Evolutionary conservation across 306 rosid genomes (phyloP), one percentile per base, ranked within the genome.

Genomic region (Cucurbita moschata): DNA sequence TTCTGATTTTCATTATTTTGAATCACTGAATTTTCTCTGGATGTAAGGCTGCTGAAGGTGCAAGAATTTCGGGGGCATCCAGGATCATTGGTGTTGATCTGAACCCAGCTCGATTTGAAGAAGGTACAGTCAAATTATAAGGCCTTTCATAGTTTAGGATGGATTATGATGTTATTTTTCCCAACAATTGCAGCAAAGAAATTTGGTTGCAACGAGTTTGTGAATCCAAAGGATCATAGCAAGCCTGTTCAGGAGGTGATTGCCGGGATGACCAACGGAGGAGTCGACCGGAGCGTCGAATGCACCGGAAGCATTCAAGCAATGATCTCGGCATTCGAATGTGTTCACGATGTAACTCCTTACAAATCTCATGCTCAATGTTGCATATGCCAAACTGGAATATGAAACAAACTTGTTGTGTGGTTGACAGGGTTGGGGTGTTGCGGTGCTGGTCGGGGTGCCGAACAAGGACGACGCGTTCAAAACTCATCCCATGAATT

Each of bases 381-480:
- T 35, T 8, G 40, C 26, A 35, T 12, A 6, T 3, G 5, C 2
- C 0, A 11, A 35, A 10, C 19, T 4, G 14, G 5, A 40, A 44
- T n/a, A 13, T 37, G 15, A 75, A 19, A 6, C 49, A 6, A 0
- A 35, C 7, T 14, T 14, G 2, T 1, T 30, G 12, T 7, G 26
- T 13, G 8, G 61, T 73, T 43, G 2, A 46, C 82, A 92, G 98
- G 98, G 98, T 15, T 92, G 98, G 98, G 98, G 96, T 43, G 88
- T 88, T 73, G 98, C 96, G 30, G 98, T 92, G 8, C 92, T 92
- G 1, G 98, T 92, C 42, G 98, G 98, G 21, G 96, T 92, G 52
- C 96, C 96, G 43, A 92, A 6, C 77, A 92, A 85, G 82, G 96
- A 92, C 46, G 96, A 88, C 75, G 88, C 87, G 37, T 92, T 92